A percentile compares a stretch with the other conserved stretches of the same genome.
Conservation (phyloP, 805 yeast species). For the Saccharomycopsis babjevae region DNA sequence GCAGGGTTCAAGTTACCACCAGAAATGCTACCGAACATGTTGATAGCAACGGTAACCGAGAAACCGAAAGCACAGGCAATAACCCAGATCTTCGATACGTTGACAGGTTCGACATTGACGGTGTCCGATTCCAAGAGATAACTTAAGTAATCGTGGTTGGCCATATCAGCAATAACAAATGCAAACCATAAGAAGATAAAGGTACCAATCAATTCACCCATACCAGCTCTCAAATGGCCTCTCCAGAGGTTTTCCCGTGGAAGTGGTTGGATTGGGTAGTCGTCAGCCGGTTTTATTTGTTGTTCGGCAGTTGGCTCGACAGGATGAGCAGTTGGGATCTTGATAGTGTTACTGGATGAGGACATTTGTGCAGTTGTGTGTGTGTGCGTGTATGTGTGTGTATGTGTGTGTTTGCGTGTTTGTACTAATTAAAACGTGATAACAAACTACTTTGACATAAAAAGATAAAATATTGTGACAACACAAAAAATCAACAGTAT, state of each 20-base stretch:
- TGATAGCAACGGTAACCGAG: constrained; percentile 66
- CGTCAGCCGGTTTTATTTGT: not conserved
- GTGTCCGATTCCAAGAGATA: constrained; percentile 19
- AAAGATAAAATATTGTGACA: too few relatives aligned
- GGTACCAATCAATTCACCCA: constrained; percentile 82
- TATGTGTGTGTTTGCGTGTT: too few relatives aligned
- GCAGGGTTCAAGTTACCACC: constrained; percentile 92
- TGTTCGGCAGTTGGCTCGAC: constrained; percentile 2
- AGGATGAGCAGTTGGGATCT: not conserved
- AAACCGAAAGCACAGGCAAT: constrained; percentile 82
- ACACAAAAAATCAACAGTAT: too few relatives aligned
- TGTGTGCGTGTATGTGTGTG: too few relatives aligned
- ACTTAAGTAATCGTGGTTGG: constrained; percentile 45
- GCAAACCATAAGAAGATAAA: constrained; percentile 78
- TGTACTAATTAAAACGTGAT: too few relatives aligned
- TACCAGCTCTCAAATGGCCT: constrained; percentile 57
- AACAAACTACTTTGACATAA: too few relatives aligned
- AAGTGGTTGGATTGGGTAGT: constrained; percentile 20
- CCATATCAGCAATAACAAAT: constrained; percentile 72
- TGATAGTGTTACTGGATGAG: not conserved
- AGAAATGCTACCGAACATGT: constrained; percentile 60
- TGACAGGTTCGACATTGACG: constrained; percentile 42
- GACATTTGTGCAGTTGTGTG: too few relatives aligned
- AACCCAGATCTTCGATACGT: constrained; percentile 51
- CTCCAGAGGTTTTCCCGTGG: constrained; percentile 21